A percentile compares a stretch with the other conserved stretches of the same genome.
phyloP scores from a whole-genome alignment of 805 yeast genomes.

The Monosporozyma yasuniensis region DNA sequence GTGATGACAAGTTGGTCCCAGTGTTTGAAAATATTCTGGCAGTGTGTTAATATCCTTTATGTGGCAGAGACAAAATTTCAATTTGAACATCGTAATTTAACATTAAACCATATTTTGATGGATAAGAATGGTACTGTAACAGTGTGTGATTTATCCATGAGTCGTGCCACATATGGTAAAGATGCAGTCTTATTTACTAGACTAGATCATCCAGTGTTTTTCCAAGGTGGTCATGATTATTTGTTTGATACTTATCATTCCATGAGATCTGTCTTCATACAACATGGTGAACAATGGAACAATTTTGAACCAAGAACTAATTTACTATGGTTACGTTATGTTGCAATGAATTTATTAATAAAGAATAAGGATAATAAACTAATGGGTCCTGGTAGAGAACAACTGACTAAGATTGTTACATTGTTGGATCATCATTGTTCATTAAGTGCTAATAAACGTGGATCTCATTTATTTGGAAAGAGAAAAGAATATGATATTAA shows the following conservation, averaged over 20 bases:
- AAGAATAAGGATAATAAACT: slow-evolving; percentile 11
- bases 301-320: slow-evolving; percentile 39
- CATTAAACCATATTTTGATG: slow-evolving; percentile 54
- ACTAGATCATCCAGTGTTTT: slow-evolving; percentile 57
- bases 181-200: slow-evolving; percentile 37
- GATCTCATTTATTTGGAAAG: slow-evolving; percentile 8
- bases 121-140: slow-evolving; percentile 35
- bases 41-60: slow-evolving; percentile 39
- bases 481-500: slow-evolving; percentile 15
- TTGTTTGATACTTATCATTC: slow-evolving; percentile 52
- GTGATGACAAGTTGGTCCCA: slow-evolving; percentile 17
- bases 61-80: slow-evolving; percentile 42
- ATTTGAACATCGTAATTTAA: slow-evolving; percentile 67
- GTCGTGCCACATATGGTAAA: slow-evolving; percentile 30
- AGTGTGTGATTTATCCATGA: slow-evolving; percentile 49
- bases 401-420: slow-evolving; percentile 11
- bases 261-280: slow-evolving; percentile 35
- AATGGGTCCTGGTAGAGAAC: slow-evolving; percentile 15
- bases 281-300: slow-evolving; percentile 17
- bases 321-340: slow-evolving; percentile 54
- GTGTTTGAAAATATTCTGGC: slow-evolving; percentile 41
- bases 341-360: slow-evolving; percentile 42
- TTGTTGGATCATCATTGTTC: slow-evolving; percentile 4
- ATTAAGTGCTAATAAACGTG: slow-evolving; percentile 2
- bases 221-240: slow-evolving; percentile 50